Conservation (phyloP, 306 rosid genomes). For the Citrullus colocynthis region DNA sequence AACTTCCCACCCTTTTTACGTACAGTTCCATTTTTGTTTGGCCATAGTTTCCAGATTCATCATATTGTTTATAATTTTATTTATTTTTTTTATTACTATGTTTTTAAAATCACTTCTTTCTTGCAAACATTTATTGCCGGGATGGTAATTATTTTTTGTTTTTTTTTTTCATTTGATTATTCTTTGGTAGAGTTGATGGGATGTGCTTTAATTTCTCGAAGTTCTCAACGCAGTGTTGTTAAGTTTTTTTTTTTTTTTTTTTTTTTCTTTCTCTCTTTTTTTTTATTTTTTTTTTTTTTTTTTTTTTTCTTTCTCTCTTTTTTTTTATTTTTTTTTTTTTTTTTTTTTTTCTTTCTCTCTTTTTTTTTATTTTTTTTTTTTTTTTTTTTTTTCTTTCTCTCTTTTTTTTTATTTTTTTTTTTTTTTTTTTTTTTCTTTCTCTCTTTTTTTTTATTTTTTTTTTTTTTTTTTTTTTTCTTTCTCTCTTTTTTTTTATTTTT, state of each 20-base stretch:
- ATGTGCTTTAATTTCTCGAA: not conserved
- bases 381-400: not conserved
- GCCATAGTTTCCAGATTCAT: not conserved
- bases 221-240: not conserved
- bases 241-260: not conserved
- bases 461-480: not conserved
- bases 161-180: not conserved
- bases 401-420: too few relatives aligned
- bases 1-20: not conserved
- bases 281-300: not conserved
- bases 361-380: not conserved
- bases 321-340: not conserved
- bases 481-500: too few relatives aligned
- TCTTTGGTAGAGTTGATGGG: not conserved
- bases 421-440: not conserved
- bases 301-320: not conserved
- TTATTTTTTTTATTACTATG: too few relatives aligned
- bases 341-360: not conserved
- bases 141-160: not conserved
- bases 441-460: too few relatives aligned
- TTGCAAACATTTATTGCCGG: not conserved
- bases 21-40: not conserved
- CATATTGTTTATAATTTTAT: not conserved
- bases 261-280: too few relatives aligned
- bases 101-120: not conserved